Evolutionary conservation across 352 stramenopile genomes (phyloP).

Genomic region (Globisporangium acanthophoron): DNA sequence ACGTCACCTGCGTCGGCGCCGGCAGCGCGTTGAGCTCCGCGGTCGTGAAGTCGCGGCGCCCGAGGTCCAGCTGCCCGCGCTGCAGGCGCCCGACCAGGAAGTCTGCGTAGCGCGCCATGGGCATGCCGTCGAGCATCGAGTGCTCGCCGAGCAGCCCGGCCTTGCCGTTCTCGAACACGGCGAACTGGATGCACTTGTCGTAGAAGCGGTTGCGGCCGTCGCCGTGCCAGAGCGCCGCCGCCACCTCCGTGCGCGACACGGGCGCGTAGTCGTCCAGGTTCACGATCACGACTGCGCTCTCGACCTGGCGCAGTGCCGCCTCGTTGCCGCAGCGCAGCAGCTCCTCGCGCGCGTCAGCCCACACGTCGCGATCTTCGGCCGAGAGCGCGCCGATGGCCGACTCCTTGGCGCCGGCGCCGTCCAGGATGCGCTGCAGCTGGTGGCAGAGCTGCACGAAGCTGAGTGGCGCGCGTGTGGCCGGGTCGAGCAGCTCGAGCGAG

Average conservation of each 20-base stretch:
- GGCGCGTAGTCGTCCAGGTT: slow-evolving; percentile 65
- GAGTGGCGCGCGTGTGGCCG: slow-evolving; percentile 24
- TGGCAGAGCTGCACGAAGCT: slow-evolving; percentile 54
- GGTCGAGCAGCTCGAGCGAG: slow-evolving; percentile 47
- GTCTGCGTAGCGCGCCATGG: slow-evolving; percentile 68
- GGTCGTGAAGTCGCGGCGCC: slow-evolving; percentile 31
- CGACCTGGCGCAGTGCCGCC: slow-evolving; percentile 40
- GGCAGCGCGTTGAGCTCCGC: slow-evolving; percentile 24
- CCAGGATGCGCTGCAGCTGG: slow-evolving; percentile 49
- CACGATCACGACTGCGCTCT: slow-evolving; percentile 62
- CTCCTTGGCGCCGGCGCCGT: slow-evolving; percentile 37
- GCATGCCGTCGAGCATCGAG: slow-evolving; percentile 88
- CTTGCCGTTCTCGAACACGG: slow-evolving; percentile 95
- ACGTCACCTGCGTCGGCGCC: slow-evolving; percentile 36
- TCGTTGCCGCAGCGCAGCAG: slow-evolving; percentile 66
- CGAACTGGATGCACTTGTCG: slow-evolving; percentile 96
- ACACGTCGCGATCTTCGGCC: slow-evolving; percentile 61
- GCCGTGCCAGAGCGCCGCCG: slow-evolving; percentile 67
- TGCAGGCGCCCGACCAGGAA: slow-evolving; percentile 54
- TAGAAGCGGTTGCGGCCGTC: slow-evolving; percentile 94
- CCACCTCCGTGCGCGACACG: slow-evolving; percentile 58
- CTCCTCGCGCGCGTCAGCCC: slow-evolving; percentile 73
- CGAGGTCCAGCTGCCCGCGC: slow-evolving; percentile 42
- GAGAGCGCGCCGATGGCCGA: slow-evolving; percentile 68
- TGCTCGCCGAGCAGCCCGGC: slow-evolving; percentile 93